Percentiles rank a stretch among this genome's conserved stretches.
Conservation (phyloP, 2,329 filamentous ascomycete species). For the Blastomyces gilchristii region DNA sequence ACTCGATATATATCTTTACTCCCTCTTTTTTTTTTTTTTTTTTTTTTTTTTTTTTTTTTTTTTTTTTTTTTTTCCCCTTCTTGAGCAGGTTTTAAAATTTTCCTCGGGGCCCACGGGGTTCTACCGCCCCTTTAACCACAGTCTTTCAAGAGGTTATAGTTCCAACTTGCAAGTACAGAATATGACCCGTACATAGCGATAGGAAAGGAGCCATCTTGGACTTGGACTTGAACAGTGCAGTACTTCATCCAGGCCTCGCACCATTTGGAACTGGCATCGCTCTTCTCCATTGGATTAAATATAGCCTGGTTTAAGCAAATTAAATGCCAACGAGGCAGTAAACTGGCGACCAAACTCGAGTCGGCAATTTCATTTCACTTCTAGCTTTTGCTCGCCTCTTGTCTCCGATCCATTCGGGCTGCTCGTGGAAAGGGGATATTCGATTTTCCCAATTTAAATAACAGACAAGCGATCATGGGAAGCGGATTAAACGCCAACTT, state of each 20-base stretch:
- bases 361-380: background rate
- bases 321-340: background rate
- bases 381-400: background rate
- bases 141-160: background rate
- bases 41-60: too few relatives aligned
- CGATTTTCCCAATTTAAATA: too few relatives aligned
- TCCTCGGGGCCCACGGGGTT: too few relatives aligned
- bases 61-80: background rate
- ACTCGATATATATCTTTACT: background rate
- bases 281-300: too few relatives aligned
- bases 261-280: background rate
- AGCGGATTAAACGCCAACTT: background rate
- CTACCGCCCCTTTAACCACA: background rate
- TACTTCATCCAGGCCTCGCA: background rate
- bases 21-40: too few relatives aligned
- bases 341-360: background rate
- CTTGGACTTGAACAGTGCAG: background rate
- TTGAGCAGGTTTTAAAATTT: background rate
- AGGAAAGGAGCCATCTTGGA: background rate
- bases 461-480: background rate
- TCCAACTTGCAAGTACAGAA: background rate
- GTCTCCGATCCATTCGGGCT: too few relatives aligned
- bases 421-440: background rate
- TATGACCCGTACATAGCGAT: too few relatives aligned
- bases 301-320: background rate